These are phyloP conservation scores for Mycena galericulata DNA, from an alignment of 768 basidiomycete species.

Conservation along the genomic window DNA sequence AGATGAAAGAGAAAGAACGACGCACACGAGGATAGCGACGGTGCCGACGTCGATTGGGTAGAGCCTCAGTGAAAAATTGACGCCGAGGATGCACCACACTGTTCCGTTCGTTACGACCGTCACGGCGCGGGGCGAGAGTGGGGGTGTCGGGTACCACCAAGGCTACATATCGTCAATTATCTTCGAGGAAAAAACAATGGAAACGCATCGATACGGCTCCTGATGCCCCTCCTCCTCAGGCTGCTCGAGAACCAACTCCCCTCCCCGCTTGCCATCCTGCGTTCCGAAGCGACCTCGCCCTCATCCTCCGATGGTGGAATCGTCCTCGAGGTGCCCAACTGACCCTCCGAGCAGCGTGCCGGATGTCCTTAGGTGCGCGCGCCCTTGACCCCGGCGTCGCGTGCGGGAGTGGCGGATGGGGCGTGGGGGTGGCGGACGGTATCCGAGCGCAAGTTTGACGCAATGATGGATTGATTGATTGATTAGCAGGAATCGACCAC, in stretches of 20 bases:
- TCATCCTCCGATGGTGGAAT: slow-evolving; percentile 52
- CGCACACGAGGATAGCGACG: slow-evolving; percentile 89
- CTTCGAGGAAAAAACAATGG: slow-evolving; percentile 54
- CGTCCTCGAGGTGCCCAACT: slow-evolving; percentile 42
- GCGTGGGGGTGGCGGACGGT: not conserved
- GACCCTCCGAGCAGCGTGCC: slow-evolving; percentile 60
- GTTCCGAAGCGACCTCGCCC: slow-evolving; percentile 41
- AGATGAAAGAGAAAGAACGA: slow-evolving; percentile 30
- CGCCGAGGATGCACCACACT: slow-evolving; percentile 91
- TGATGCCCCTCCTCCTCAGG: slow-evolving; percentile 45
- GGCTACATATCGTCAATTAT: too few relatives aligned
- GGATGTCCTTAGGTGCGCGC: slow-evolving; percentile 64
- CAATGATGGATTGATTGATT: too few relatives aligned
- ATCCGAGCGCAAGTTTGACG: too few relatives aligned
- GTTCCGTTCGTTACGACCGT: slow-evolving; percentile 78
- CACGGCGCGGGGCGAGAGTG: too few relatives aligned
- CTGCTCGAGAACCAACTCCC: slow-evolving; percentile 3
- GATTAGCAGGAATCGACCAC: too few relatives aligned
- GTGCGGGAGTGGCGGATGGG: slow-evolving; percentile 36
- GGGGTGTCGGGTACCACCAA: too few relatives aligned
- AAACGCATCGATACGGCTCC: too few relatives aligned
- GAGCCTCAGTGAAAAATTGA: slow-evolving; percentile 76
- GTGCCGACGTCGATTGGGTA: slow-evolving; percentile 91
- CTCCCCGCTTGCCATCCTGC: slow-evolving; percentile 35
- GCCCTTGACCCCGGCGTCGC: slow-evolving; percentile 55